phyloP scores from a whole-genome alignment of 305 asterid genomes.

The Fraxinus dipetala region DNA sequence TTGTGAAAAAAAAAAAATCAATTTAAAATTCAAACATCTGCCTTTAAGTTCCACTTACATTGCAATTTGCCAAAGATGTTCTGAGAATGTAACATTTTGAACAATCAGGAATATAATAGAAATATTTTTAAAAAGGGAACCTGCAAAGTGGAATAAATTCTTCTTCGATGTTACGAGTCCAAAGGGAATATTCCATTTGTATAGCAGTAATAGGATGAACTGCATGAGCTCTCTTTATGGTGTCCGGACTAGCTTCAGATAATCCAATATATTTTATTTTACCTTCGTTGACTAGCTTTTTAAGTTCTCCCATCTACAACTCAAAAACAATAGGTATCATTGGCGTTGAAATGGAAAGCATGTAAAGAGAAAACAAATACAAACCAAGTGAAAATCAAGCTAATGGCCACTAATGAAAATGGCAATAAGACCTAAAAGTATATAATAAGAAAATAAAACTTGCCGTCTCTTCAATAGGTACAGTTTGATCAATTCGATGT shows the following conservation, averaged over 20 bases:
- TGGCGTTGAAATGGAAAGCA: not conserved
- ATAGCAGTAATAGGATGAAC: constrained; percentile 62
- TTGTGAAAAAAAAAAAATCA: too few relatives aligned
- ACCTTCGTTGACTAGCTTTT: constrained; percentile 56
- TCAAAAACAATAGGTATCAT: not conserved
- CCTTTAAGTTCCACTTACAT: not conserved
- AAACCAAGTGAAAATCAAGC: not conserved
- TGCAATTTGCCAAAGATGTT: not conserved
- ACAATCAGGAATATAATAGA: not conserved
- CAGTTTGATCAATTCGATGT: constrained; percentile 47
- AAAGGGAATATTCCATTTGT: constrained; percentile 64
- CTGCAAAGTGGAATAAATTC: constrained; percentile 64
- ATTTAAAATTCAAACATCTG: not conserved
- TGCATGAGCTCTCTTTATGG: constrained; percentile 64
- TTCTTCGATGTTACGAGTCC: constrained; percentile 60
- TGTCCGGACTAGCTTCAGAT: constrained; percentile 66
- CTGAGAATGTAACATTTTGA: not conserved
- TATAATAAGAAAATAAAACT: not conserved
- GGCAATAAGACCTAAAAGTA: not conserved
- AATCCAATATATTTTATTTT: constrained; percentile 61
- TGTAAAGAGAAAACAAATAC: not conserved
- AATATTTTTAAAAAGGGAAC: constrained; percentile 19
- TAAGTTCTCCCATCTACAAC: constrained; percentile 38
- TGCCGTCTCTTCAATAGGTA: constrained; percentile 56
- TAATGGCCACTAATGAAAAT: not conserved